Evolutionary conservation across 805 yeast species (phyloP).

Genomic region (Citeromyces nyonsensis): DNA sequence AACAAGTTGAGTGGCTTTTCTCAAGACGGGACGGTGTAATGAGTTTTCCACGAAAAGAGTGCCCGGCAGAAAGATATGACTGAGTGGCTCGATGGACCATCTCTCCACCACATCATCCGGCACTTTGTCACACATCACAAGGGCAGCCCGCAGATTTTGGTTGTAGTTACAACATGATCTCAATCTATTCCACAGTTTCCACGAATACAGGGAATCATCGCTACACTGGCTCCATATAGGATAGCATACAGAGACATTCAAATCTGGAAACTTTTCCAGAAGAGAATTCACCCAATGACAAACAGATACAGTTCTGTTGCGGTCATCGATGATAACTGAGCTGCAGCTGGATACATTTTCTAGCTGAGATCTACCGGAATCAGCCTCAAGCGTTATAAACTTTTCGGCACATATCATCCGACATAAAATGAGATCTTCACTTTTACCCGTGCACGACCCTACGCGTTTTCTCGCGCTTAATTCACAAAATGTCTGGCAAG

Average conservation of each 20-base stretch:
- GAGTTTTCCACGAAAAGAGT: constrained; percentile 42
- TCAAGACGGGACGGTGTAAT: constrained; percentile 48
- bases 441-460: no score
- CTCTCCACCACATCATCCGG: constrained; percentile 35
- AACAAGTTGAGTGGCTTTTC: constrained; percentile 36
- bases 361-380: constrained; percentile 7
- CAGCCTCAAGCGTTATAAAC: constrained; percentile 4
- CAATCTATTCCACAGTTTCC: constrained; percentile 66
- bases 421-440: no score
- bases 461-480: no score
- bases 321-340: no score
- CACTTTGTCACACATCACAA: constrained; percentile 49
- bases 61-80: constrained; percentile 37
- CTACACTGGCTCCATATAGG: no score
- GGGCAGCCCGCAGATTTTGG: constrained; percentile 45
- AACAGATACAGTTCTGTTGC: no score
- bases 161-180: constrained; percentile 40
- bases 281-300: no score
- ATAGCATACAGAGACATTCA: no score
- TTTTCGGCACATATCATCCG: neutral
- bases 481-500: neutral
- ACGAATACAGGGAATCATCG: constrained; percentile 37
- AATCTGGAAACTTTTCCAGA: no score
- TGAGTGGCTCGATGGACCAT: constrained; percentile 59
- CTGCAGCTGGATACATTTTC: no score